phyloP scores from a whole-genome alignment of 257 asterid species.

The Parsonsia alboflavescens region DNA sequence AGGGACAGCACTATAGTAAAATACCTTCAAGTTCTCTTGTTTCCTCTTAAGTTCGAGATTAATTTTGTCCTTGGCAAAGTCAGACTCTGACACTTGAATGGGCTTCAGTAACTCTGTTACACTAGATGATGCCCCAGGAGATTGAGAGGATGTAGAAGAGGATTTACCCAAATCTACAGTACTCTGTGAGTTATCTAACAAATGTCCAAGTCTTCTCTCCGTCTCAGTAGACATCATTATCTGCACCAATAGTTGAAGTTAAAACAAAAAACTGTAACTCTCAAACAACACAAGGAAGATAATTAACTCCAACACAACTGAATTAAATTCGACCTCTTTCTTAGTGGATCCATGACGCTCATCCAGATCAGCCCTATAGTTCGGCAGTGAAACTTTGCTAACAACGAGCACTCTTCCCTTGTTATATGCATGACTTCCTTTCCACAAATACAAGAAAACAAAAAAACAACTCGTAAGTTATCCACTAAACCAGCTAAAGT shows the following conservation, averaged over 20 bases:
- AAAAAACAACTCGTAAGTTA: constrained; percentile 3
- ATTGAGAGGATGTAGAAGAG: constrained; percentile 42
- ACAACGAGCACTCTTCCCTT: constrained; percentile 89
- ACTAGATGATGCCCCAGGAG: constrained; percentile 40
- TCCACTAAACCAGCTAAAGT: background rate
- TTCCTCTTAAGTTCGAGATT: constrained; percentile 58
- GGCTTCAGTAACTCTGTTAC: constrained; percentile 32
- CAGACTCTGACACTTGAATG: constrained; percentile 28
- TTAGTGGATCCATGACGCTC: constrained; percentile 86
- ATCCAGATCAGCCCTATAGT: constrained; percentile 96
- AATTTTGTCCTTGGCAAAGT: constrained; percentile 40
- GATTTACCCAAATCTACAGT: constrained; percentile 24
- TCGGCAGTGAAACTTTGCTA: constrained; percentile 87
- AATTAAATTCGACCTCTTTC: constrained; percentile 50
- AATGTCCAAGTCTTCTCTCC: constrained; percentile 70
- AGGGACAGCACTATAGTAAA: background rate
- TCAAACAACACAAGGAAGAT: background rate
- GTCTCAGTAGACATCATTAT: constrained; percentile 77
- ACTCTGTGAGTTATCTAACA: constrained; percentile 52
- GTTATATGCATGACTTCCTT: constrained; percentile 85
- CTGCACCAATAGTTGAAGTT: constrained; percentile 32
- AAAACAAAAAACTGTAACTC: background rate
- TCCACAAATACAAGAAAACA: constrained; percentile 43
- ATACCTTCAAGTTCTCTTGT: constrained; percentile 83
- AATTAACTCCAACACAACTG: background rate